phyloP scores from a whole-genome alignment of 345 rosid genomes.

The Geranium brycei region DNA sequence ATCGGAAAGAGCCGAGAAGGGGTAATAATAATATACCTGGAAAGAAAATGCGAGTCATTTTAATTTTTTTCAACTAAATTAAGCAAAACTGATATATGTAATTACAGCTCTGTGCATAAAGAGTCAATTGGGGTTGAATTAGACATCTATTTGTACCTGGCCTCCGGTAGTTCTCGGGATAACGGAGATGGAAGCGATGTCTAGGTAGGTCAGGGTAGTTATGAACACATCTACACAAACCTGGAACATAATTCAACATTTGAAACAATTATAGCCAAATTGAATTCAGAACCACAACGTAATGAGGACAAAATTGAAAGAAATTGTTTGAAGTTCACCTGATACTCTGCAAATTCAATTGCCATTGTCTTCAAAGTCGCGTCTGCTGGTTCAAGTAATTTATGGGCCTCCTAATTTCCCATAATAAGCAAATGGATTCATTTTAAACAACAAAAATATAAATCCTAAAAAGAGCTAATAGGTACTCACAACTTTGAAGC shows the following conservation, averaged over 20 bases:
- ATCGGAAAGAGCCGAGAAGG: conserved; percentile 87
- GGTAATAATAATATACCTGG: conserved; percentile 82
- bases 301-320: not conserved
- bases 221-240: conserved; percentile 92
- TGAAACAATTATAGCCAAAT: not conserved
- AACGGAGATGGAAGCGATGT: conserved; percentile 77
- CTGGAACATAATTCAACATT: conserved; percentile 47
- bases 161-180: conserved; percentile 95
- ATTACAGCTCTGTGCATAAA: no score
- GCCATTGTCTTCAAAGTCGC: conserved; percentile 88
- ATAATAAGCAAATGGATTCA: conserved; percentile 2
- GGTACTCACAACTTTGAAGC: no score
- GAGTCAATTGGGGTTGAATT: no score
- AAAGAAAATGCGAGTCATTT: conserved; percentile 4
- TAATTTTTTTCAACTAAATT: not conserved
- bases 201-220: conserved; percentile 77
- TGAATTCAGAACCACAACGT: no score
- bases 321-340: conserved; percentile 31
- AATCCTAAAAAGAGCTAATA: not conserved
- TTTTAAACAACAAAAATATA: not conserved
- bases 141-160: conserved; percentile 38
- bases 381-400: conserved; percentile 84
- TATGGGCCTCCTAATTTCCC: conserved; percentile 72
- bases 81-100: no score
- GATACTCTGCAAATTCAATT: conserved; percentile 95